These are phyloP conservation scores for Aureobasidium vineae DNA, from an alignment of 2,329 filamentous ascomycete species.

Conservation along the genomic window DNA sequence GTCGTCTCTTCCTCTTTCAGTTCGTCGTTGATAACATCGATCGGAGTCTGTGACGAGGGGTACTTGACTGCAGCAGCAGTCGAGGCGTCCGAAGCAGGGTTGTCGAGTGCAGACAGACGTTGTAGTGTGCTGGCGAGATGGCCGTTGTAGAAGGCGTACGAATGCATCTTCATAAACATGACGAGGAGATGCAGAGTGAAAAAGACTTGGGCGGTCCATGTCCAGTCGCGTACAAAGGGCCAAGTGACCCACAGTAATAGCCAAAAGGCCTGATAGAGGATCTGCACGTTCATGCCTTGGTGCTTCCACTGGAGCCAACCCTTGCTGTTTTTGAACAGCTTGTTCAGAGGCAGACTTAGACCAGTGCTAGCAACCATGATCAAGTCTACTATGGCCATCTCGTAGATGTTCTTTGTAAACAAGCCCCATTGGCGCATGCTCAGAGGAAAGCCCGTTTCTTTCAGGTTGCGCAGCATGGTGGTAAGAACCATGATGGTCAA, in stretches of 20 bases:
- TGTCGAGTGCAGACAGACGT: slow-evolving; percentile 74
- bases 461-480: slow-evolving; percentile 87
- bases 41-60: slow-evolving; percentile 52
- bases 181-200: slow-evolving; percentile 87
- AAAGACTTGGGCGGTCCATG: slow-evolving; percentile 97
- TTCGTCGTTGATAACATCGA: slow-evolving; percentile 52
- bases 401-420: slow-evolving; percentile 85
- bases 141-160: slow-evolving; percentile 96
- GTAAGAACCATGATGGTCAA: slow-evolving; percentile 96
- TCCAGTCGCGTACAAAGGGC: slow-evolving; percentile 85
- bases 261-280: slow-evolving; percentile 76
- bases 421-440: slow-evolving; percentile 83
- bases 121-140: slow-evolving; percentile 86
- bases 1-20: slow-evolving; percentile 35
- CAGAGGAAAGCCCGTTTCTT: slow-evolving; percentile 86
- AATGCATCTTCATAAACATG: slow-evolving; percentile 98
- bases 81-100: slow-evolving; percentile 49
- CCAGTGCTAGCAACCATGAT: slow-evolving; percentile 78
- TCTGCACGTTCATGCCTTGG: slow-evolving; percentile 79
- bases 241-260: slow-evolving; percentile 68
- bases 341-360: slow-evolving; percentile 71
- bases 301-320: slow-evolving; percentile 67
- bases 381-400: slow-evolving; percentile 77
- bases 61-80: slow-evolving; percentile 64
- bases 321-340: slow-evolving; percentile 58